A percentile compares a stretch with the other conserved stretches of the same genome.
These are phyloP conservation scores for Brassica rapa DNA, from an alignment of 345 rosid species.

Conservation along the genomic window DNA sequence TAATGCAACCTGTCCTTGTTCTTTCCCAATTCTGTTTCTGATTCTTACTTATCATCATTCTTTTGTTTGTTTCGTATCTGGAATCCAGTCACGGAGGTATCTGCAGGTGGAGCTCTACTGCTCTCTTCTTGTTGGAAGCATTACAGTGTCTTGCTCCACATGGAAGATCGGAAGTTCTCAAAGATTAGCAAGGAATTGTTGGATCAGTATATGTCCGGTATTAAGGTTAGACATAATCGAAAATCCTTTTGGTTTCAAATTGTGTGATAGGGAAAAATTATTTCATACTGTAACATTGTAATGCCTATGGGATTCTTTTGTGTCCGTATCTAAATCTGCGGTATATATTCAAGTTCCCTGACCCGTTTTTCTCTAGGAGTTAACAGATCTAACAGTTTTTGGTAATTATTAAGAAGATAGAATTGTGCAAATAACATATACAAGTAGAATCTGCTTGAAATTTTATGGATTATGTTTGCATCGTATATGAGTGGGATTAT, in stretches of 20 bases:
- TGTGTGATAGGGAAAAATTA: not conserved
- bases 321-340: conserved; percentile 10
- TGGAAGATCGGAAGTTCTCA: conserved; percentile 69
- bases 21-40: conserved; percentile 24
- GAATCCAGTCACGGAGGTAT: conserved; percentile 46
- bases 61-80: conserved; percentile 26
- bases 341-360: not conserved
- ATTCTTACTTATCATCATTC: conserved; percentile 34
- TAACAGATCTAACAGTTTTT: not conserved
- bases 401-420: conserved; percentile 4
- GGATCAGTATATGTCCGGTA: conserved; percentile 74
- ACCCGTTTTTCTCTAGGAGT: conserved; percentile 12
- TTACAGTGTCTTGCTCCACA: conserved; percentile 61
- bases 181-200: conserved; percentile 61
- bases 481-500: conserved; percentile 13
- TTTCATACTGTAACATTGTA: not conserved
- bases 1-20: conserved; percentile 27
- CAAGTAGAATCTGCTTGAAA: not conserved
- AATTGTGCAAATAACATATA: conserved; percentile 1
- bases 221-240: conserved; percentile 58
- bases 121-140: conserved; percentile 94
- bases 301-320: not conserved
- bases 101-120: conserved; percentile 51
- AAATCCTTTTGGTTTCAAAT: conserved; percentile 6
- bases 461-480: conserved; percentile 17